Base-by-base conservation (phyloP, 768 basidiomycete genomes). In the Trametopsis cervina region DNA sequence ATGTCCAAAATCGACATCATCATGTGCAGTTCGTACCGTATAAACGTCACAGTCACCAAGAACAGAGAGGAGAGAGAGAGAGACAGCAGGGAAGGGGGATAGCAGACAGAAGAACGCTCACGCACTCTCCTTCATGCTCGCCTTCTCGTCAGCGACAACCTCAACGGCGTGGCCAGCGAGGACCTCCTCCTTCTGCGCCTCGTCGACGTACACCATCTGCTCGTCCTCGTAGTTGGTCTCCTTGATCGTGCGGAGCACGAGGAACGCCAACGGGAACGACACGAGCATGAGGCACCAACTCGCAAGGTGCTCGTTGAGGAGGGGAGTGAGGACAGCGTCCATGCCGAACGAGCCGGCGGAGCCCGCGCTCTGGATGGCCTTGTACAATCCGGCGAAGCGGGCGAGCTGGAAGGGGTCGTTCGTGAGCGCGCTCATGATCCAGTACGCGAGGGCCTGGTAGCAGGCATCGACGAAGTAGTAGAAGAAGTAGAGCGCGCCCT, bases 371-470 rank as follows among this genome's bases (percentile, higher is more conserved):
- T 66, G 63, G 25, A 64, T 38, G 13, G 68, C 69, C 61, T 72
- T 73, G 66, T 71, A 74, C 47, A 69, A 61, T 1, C 73, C 73
- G 2, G 71, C 67, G 54, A 62, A 70, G 17, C 72, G 65, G 45
- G 73, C 72, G 40, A 73, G 67, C 33, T 53, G 63, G 61, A 70
- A 73, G 4, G 70, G 69, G 58, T 72, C 70, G 61, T 73, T 72
- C n/a, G 71, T 61, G 47, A 73, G 58, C 22, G 69, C 64, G 23
- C 63, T 59, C 67, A 70, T 70, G 58, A 66, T 61, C 68, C 66
- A 69, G 54, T 67, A 67, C 29, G 60, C 64, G 52, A 68, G 59
- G 15, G 64, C 66, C 53, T 69, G 68, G 55, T 65, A 69, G 46
- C 57, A 57, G 18, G 66, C 60, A 55, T 69, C 66, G 41, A 55